phyloP scores from a whole-genome alignment of 768 basidiomycete genomes.

The Gautieria morchelliformis region DNA sequence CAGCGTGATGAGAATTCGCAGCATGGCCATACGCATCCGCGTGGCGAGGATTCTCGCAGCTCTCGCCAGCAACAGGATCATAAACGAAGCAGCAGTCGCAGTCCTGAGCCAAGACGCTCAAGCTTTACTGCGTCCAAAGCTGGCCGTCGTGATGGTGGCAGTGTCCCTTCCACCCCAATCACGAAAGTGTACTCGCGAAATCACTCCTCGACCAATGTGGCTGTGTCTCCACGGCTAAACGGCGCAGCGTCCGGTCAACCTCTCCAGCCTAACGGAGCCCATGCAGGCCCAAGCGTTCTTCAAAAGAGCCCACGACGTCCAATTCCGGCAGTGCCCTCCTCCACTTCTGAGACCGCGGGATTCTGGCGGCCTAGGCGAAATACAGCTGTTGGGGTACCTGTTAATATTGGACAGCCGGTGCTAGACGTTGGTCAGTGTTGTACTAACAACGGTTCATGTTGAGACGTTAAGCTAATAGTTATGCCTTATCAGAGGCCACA shows the following conservation, averaged over 20 bases:
- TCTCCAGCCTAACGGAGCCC: background rate
- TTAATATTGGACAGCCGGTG: slow-evolving; percentile 19
- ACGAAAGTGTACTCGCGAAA: background rate
- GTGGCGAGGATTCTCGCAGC: background rate
- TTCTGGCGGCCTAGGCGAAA: background rate
- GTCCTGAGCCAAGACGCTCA: background rate
- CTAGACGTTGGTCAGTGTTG: slow-evolving; percentile 51
- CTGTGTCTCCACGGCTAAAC: background rate
- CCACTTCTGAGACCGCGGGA: background rate
- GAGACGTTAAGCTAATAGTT: background rate
- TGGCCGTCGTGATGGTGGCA: background rate
- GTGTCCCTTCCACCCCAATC: background rate
- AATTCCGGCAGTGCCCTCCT: background rate
- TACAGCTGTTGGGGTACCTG: background rate
- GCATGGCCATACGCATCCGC: background rate
- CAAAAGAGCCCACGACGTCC: background rate
- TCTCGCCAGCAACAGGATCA: background rate
- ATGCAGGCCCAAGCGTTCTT: background rate
- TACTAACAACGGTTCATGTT: background rate
- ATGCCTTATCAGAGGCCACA: slow-evolving; percentile 42
- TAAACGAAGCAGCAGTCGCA: background rate
- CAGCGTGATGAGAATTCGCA: no score
- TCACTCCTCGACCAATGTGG: background rate
- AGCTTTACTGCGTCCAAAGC: background rate
- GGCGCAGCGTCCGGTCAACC: background rate